Evolutionary conservation across 805 yeast species (phyloP).

Genomic region (Barnettozyma populi): DNA sequence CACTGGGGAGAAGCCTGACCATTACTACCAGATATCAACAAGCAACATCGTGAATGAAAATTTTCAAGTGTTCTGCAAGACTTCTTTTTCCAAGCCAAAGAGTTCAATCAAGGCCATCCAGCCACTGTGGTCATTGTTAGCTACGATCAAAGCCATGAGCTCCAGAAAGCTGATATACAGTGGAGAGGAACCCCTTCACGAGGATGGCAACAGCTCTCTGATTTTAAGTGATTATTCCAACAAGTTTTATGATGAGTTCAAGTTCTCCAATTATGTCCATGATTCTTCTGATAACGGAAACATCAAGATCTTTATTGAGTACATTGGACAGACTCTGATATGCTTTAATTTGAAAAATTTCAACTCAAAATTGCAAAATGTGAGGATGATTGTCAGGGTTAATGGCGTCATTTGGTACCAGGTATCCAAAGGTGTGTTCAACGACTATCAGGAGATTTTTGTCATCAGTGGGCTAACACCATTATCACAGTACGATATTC

Average conservation of each 20-base stretch:
- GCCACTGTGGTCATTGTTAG: conserved; percentile 50
- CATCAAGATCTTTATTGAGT: conserved; percentile 38
- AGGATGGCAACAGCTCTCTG: conserved; percentile 16
- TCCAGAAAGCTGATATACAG: conserved; percentile 39
- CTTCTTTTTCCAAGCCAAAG: conserved; percentile 17
- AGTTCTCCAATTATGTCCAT: conserved; percentile 25
- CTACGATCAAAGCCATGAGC: conserved; percentile 46
- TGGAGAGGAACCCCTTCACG: conserved; percentile 28
- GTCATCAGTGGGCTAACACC: conserved; percentile 64
- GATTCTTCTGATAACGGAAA: conserved; percentile 23
- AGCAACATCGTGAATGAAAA: conserved; percentile 24
- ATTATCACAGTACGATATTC: conserved; percentile 55
- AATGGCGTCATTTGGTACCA: conserved; percentile 71
- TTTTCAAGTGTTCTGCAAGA: conserved; percentile 20
- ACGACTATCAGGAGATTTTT: conserved; percentile 41
- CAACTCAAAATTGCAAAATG: conserved; percentile 24
- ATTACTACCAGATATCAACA: conserved; percentile 12
- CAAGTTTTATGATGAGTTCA: conserved; percentile 23
- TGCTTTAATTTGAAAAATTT: conserved; percentile 46
- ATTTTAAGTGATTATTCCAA: conserved; percentile 20
- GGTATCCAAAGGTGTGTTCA: conserved; percentile 44
- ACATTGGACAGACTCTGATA: conserved; percentile 47
- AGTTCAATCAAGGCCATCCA: conserved; percentile 27
- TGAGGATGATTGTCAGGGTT: conserved; percentile 42
- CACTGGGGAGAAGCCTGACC: neutral